Conservation (phyloP, 1,284 basidiomycete genomes). For the Phylloporus sp. region DNA sequence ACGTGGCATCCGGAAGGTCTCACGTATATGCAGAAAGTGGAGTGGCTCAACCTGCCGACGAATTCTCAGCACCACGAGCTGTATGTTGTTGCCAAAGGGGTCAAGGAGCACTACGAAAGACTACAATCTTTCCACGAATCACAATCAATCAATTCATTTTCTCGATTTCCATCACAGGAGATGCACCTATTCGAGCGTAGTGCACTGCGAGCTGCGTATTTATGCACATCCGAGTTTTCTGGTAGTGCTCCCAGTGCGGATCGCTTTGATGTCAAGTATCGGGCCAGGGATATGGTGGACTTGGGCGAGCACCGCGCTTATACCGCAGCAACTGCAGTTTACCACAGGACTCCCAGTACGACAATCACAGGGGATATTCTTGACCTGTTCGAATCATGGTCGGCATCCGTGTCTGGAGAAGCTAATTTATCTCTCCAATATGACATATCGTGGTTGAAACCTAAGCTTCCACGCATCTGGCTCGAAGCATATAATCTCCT, state of each 20-base stretch:
- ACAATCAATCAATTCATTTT: background rate
- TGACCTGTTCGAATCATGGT: slow-evolving; percentile 20
- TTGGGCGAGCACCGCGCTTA: slow-evolving; percentile 26
- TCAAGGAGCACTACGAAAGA: slow-evolving; percentile 38
- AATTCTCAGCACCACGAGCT: slow-evolving; percentile 46
- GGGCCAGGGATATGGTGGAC: slow-evolving; percentile 22
- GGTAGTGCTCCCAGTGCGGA: background rate
- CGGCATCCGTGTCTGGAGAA: background rate
- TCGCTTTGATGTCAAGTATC: slow-evolving; percentile 25
- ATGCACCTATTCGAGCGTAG: slow-evolving; percentile 24
- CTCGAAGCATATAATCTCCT: slow-evolving; percentile 43
- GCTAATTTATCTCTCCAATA: slow-evolving; percentile 29
- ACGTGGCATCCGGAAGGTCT: background rate
- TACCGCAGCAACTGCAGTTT: slow-evolving; percentile 17
- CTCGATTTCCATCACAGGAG: slow-evolving; percentile 16
- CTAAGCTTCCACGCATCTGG: slow-evolving; percentile 35
- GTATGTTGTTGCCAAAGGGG: slow-evolving; percentile 28
- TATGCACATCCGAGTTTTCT: slow-evolving; percentile 17
- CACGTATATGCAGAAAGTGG: slow-evolving; percentile 45
- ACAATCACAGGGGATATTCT: slow-evolving; percentile 5
- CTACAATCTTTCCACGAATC: slow-evolving; percentile 22
- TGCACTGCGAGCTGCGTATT: slow-evolving; percentile 3
- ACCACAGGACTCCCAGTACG: background rate
- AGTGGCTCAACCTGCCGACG: slow-evolving; percentile 27
- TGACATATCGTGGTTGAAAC: slow-evolving; percentile 28